Percentiles rank a stretch among this genome's conserved stretches.
These are phyloP conservation scores for Colletotrichum liaoningense DNA, from an alignment of 2,329 filamentous ascomycete genomes.

Conservation along the genomic window DNA sequence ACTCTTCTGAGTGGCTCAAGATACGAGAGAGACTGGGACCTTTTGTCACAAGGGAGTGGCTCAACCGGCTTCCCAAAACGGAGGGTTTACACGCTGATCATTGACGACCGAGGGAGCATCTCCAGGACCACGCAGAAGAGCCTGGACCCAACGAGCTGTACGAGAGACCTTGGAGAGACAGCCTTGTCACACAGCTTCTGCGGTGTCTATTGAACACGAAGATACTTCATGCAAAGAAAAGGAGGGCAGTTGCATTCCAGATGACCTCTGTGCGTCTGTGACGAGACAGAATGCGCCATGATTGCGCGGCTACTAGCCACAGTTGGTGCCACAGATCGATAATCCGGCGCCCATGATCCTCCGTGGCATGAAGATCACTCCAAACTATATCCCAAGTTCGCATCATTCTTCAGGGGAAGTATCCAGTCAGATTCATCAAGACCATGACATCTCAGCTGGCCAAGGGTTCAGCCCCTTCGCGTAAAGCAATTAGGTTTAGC, in stretches of 20 bases:
- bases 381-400: not conserved
- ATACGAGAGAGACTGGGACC: conserved; percentile 15
- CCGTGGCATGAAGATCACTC: conserved; percentile 12
- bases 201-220: not conserved
- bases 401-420: conserved; percentile 26
- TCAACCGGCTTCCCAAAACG: conserved; percentile 20
- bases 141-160: not conserved
- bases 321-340: conserved; percentile 20
- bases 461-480: conserved; percentile 19
- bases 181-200: not conserved
- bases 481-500: conserved; percentile 10
- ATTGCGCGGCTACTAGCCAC: conserved; percentile 31
- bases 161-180: not conserved
- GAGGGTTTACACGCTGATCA: conserved; percentile 27
- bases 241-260: conserved; percentile 1
- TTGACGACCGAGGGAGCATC: not conserved
- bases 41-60: conserved; percentile 6
- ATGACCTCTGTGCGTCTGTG: not conserved
- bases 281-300: not conserved
- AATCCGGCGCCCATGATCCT: conserved; percentile 5
- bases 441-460: conserved; percentile 21
- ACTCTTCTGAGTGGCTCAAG: conserved; percentile 16
- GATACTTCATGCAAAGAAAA: conserved; percentile 14
- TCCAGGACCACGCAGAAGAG: not conserved
- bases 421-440: conserved; percentile 8